Evolutionary conservation across 2,329 filamentous ascomycete genomes (phyloP), one percentile per base, ranked within the genome.

Genomic region (Septoria linicola): DNA sequence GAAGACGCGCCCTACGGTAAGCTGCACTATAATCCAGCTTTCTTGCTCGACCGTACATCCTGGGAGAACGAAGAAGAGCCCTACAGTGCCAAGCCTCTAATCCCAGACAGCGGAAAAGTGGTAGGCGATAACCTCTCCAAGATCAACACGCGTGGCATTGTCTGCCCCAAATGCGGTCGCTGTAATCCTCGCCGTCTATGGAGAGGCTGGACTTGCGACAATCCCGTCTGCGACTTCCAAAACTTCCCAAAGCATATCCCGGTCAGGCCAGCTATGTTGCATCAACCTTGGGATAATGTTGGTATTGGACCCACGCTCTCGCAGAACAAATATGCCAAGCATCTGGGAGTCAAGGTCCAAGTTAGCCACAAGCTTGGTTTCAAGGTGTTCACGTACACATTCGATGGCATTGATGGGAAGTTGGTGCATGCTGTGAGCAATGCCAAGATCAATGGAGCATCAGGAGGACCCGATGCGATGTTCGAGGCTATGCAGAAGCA

Each of bases 171-270:
- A 1, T 90, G 87, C 57, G 70, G 74, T 0, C 76, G 80, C 34
- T 88, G 85, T 59, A 82, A 76, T 35, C 75, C 81, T 2, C 76
- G 86, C 1, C 72, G 77, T 11, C 67, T 75, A 19, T 90, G 85
- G 83, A 69, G 68, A 4, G 74, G 76, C 1, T 88, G 84, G 84
- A 67, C 71, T 20, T 90, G 85, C 53, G 72, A 76, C 36, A 79
- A 75, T 11, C 55, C 58, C 0, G 59, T 59, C 1, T 88, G 83
- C 59, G 65, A 63, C 1, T 86, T 58, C 49, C 19, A 49, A 39
- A 53, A 55, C 27, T 55, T 59, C 20, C 59, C 63, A 3, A 50
- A 58, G 17, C 63, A 66, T 41, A 53, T 59, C 8, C 50, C 63
- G 1, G 55, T 66, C 16, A 52, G 55, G 36, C 56, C 62, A 2